Evolutionary conservation across 2,329 filamentous ascomycete species (phyloP).

Genomic region (Aureobasidium sp.): DNA sequence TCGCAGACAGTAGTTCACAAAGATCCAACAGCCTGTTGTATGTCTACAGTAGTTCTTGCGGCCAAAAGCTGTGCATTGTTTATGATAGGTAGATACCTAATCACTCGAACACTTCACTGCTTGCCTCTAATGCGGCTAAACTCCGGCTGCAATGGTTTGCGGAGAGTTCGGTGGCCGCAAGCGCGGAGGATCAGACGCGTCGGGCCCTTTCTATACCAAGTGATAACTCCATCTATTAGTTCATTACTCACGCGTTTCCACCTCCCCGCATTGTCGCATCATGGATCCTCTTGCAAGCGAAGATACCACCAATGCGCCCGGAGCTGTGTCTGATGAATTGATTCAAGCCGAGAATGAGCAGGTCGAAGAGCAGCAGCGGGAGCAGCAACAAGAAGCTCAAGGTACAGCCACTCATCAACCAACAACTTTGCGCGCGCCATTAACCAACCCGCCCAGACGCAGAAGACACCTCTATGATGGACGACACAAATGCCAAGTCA

Average conservation of each 20-base stretch:
- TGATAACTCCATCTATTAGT: not conserved
- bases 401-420: not conserved
- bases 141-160: not conserved
- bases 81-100: not conserved
- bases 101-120: not conserved
- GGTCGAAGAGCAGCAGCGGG: constrained; percentile 16
- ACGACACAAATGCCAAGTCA: constrained; percentile 18
- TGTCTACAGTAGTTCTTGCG: not conserved
- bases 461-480: constrained; percentile 27
- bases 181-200: constrained; percentile 1
- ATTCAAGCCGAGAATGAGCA: constrained; percentile 28
- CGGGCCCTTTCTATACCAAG: not conserved
- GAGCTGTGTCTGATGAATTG: constrained; percentile 26
- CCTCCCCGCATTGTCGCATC: not conserved
- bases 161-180: not conserved
- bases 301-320: constrained; percentile 20
- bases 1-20: too few species aligned
- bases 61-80: not conserved
- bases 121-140: not conserved
- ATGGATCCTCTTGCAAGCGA: constrained; percentile 16
- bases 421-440: not conserved
- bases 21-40: too few species aligned
- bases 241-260: not conserved
- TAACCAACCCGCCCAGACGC: not conserved
- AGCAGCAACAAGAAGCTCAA: constrained; percentile 17